Conservation (phyloP, 2,329 filamentous ascomycete genomes). For the Cercospora brassicicola region DNA sequence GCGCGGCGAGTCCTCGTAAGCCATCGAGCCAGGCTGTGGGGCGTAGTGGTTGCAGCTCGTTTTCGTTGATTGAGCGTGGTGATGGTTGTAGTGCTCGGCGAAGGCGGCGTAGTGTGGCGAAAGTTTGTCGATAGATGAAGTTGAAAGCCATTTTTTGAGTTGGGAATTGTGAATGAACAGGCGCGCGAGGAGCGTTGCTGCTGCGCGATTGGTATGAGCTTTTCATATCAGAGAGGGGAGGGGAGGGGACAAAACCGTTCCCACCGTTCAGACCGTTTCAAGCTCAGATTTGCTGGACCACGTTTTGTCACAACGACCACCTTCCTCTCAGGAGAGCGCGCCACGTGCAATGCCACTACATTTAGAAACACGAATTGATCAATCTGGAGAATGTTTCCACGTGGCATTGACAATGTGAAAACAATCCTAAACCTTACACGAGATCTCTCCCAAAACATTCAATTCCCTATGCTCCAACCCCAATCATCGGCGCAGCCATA, state of each 20-base stretch:
- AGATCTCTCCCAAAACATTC: not conserved
- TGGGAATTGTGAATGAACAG: not conserved
- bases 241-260: not conserved
- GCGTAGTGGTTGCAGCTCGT: slow-evolving; percentile 23
- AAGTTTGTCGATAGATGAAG: not conserved
- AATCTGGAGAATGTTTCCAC: not conserved
- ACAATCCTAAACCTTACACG: not conserved
- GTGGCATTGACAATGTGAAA: not conserved
- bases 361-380: not conserved
- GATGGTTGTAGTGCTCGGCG: not conserved
- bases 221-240: not conserved
- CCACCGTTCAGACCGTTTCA: not conserved
- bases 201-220: not conserved
- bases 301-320: too few relatives aligned
- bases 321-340: not conserved
- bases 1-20: slow-evolving; percentile 64
- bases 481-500: slow-evolving; percentile 11
- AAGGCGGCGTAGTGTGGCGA: not conserved
- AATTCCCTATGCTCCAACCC: not conserved
- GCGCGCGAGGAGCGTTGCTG: not conserved
- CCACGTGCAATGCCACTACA: not conserved
- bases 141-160: not conserved
- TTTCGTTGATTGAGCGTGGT: not conserved
- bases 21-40: slow-evolving; percentile 64
- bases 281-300: not conserved